A percentile compares a stretch with the other conserved stretches of the same genome.
Evolutionary conservation across 768 basidiomycete genomes (phyloP).

Genomic region (Russula virescens): DNA sequence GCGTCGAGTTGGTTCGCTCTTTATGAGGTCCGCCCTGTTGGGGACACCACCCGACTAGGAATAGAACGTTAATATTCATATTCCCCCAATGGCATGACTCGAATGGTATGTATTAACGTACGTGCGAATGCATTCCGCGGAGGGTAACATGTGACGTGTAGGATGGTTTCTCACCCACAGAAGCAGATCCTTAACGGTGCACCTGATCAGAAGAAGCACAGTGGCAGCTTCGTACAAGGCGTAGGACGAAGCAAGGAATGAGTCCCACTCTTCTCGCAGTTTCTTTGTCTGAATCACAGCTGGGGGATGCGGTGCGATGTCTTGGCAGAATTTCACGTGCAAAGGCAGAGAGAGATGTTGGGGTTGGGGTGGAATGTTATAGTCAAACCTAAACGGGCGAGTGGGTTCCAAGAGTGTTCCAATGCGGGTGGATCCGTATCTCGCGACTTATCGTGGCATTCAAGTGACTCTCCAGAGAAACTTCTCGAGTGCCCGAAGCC

Average conservation of each 20-base stretch:
- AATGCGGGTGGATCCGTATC: neutral
- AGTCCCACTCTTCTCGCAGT: too few relatives aligned
- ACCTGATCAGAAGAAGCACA: neutral
- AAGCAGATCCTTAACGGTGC: neutral
- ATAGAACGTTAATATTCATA: neutral
- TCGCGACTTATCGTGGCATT: neutral
- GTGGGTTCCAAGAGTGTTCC: too few relatives aligned
- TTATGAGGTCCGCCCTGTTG: neutral
- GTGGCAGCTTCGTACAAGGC: neutral
- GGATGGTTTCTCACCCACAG: neutral
- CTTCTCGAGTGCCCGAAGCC: neutral
- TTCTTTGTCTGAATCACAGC: neutral
- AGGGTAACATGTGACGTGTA: neutral
- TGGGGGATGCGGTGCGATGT: too few relatives aligned
- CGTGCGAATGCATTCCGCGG: constrained; percentile 6
- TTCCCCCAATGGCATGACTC: neutral
- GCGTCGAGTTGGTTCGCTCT: neutral
- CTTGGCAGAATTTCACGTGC: neutral
- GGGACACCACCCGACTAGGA: neutral
- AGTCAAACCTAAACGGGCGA: neutral
- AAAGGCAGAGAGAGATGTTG: neutral
- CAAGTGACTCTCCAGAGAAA: neutral
- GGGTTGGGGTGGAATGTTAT: neutral
- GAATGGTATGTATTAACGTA: neutral
- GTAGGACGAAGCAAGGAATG: too few relatives aligned